A percentile compares a stretch with the other conserved stretches of the same genome.
Evolutionary conservation across 192 early-diverging fungal genomes (phyloP).

Genomic region (Coemansia sp.): DNA sequence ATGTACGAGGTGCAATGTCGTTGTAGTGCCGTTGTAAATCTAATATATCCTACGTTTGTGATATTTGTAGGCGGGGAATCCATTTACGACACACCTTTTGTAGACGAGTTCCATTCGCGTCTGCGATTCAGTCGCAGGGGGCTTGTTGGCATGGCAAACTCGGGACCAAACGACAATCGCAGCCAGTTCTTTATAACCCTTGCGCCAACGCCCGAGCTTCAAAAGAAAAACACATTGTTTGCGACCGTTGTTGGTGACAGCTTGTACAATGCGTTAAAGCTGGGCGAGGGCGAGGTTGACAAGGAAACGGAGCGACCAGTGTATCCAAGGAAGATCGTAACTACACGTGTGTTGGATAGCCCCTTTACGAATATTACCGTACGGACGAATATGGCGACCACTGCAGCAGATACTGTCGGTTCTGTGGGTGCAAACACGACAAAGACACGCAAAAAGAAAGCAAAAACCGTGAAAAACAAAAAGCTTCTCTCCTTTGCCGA

Average conservation of each 20-base stretch:
- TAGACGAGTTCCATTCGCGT: constrained; percentile 90
- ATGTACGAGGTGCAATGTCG: too few species aligned
- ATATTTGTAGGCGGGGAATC: constrained; percentile 78
- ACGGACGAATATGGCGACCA: constrained; percentile 48
- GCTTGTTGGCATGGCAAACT: constrained; percentile 87
- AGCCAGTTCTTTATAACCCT: constrained; percentile 97
- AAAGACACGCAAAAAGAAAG: constrained; percentile 36
- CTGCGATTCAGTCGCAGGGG: constrained; percentile 87
- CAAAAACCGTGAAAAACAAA: constrained; percentile 42
- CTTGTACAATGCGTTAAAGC: constrained; percentile 86
- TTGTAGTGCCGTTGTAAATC: too few species aligned
- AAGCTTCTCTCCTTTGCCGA: constrained; percentile 88
- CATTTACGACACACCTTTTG: constrained; percentile 79
- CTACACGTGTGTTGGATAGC: constrained; percentile 72
- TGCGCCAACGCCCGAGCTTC: constrained; percentile 76
- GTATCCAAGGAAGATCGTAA: constrained; percentile 68
- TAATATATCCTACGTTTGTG: background rate
- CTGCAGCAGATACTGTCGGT: constrained; percentile 7
- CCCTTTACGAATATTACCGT: constrained; percentile 92
- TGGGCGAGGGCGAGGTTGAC: constrained; percentile 79
- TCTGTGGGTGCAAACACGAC: constrained; percentile 11
- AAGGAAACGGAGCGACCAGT: constrained; percentile 72
- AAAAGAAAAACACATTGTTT: constrained; percentile 91
- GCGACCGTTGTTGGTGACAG: constrained; percentile 91
- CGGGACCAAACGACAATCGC: constrained; percentile 74